Evolutionary conservation across 768 basidiomycete genomes (phyloP).

Genomic region (Lentinus tigrinus): DNA sequence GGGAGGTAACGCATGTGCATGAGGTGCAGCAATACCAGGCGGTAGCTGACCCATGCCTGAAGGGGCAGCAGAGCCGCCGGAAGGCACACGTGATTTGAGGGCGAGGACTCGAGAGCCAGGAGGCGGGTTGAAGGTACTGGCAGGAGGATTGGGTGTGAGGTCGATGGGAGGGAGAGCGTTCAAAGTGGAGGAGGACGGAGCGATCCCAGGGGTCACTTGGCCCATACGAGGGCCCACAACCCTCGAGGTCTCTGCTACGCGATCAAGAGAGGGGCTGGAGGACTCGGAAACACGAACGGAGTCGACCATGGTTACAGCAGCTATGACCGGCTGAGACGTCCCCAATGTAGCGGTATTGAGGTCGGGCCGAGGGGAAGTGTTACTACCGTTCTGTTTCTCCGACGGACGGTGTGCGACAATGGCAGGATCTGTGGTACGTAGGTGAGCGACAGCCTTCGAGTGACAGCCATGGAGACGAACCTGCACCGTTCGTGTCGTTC

Average conservation of each 20-base stretch:
- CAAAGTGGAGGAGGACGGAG: conserved; percentile 4
- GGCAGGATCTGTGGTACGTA: background rate
- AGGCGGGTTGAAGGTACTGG: conserved; percentile 36
- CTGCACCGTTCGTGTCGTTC: background rate
- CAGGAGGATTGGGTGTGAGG: conserved; percentile 19
- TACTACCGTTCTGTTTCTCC: background rate
- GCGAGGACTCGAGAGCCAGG: conserved; percentile 45
- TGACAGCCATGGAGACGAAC: background rate
- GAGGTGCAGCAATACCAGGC: conserved; percentile 11
- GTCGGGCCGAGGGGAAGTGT: background rate
- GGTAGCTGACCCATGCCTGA: conserved; percentile 5
- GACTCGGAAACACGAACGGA: background rate
- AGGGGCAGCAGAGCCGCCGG: conserved; percentile 12
- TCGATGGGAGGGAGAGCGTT: conserved; percentile 10
- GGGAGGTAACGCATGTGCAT: background rate
- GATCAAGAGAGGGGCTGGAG: conserved; percentile 11
- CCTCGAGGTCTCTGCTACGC: conserved; percentile 3
- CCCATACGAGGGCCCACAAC: conserved; percentile 10
- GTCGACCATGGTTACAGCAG: background rate
- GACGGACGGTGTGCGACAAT: background rate
- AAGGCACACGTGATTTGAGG: conserved; percentile 32
- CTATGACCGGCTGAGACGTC: background rate
- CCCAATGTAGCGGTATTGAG: background rate
- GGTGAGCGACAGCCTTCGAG: background rate
- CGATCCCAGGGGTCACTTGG: background rate